A percentile compares a stretch with the other conserved stretches of the same genome.
phyloP scores from a whole-genome alignment of 495 filamentous ascomycete genomes.

The Apodospora peruviana region DNA sequence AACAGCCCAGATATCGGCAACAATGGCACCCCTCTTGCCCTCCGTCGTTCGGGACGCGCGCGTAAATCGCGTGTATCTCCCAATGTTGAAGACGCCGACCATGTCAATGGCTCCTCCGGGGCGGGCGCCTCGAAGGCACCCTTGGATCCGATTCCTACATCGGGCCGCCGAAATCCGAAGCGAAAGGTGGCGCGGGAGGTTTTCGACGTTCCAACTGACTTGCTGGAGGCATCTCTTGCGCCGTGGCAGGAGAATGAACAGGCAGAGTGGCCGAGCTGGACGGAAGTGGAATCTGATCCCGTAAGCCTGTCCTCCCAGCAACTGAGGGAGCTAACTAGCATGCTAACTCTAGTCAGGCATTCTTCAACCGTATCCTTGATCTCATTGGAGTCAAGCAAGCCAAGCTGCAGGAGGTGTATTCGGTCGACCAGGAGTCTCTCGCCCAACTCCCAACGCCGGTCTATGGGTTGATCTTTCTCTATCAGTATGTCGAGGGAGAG shows the following conservation, averaged over 20 bases:
- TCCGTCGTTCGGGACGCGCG: conserved; percentile 30
- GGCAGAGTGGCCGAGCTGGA: conserved; percentile 59
- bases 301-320: conserved; percentile 38
- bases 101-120: no score
- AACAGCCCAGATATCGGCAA: background rate
- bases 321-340: background rate
- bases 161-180: conserved; percentile 30
- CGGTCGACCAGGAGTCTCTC: conserved; percentile 63
- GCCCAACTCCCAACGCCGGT: conserved; percentile 63
- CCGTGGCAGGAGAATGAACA: conserved; percentile 38
- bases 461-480: conserved; percentile 80
- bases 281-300: conserved; percentile 87
- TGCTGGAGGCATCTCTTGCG: conserved; percentile 31
- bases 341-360: conserved; percentile 43
- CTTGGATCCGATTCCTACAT: no score
- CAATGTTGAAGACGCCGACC: conserved; percentile 20
- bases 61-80: no score
- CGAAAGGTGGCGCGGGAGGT: conserved; percentile 28
- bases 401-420: conserved; percentile 73
- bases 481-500: conserved; percentile 58
- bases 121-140: no score
- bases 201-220: conserved; percentile 25
- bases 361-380: conserved; percentile 79
- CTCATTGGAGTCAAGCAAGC: conserved; percentile 70
- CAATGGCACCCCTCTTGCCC: background rate